Base-by-base conservation (phyloP, 768 basidiomycete species). In the Rhizopogon vesiculosus region DNA sequence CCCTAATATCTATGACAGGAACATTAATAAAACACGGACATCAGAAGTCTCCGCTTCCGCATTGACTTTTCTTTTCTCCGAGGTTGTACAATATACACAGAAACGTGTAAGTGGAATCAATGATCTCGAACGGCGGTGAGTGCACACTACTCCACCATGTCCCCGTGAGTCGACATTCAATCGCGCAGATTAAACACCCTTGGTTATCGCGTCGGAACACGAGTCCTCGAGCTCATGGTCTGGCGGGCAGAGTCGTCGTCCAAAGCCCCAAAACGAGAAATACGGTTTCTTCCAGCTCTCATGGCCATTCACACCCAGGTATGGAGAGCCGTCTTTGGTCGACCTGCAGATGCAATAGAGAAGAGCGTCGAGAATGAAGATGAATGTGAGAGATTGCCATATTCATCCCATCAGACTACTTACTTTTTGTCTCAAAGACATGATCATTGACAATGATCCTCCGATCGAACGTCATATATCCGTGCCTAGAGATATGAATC, bases 371-470 rank as follows among this genome's bases (percentile, higher is more conserved):
- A 97, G 70, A 93, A 96, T 56, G 87, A 91, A 18, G 96, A 98
- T 67, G 97, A 99, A 78, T 99, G 93, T 87, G 59, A 53, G 87
- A 53, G 86, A 16, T 49, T 43, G 25, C 41, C 45, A 5, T 22
- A 12, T 42, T 31, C 29, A 42, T 50, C 4, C 55, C 45, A 28
- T 44, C 55, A 56, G 38, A 58, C 56, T 51, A 16, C 48, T 49
- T 55, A 33, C 45, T 35, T 41, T 61, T 44, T 45, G 42, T 49
- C 22, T 22, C 19, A 33, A 61, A 96, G 93, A 98, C 72, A 98
- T 98, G 97, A 90, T 99, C 60, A 89, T 96, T 57, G 90, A 98
- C 78, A 98, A 99, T 69, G 91, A 95, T 66, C 95, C 97, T 10
- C 82, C 87, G 19, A 78, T 98, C 60, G 95, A 97, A 59, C 85